phyloP scores from a whole-genome alignment of 345 rosid species.

The Passiflora organensis region DNA sequence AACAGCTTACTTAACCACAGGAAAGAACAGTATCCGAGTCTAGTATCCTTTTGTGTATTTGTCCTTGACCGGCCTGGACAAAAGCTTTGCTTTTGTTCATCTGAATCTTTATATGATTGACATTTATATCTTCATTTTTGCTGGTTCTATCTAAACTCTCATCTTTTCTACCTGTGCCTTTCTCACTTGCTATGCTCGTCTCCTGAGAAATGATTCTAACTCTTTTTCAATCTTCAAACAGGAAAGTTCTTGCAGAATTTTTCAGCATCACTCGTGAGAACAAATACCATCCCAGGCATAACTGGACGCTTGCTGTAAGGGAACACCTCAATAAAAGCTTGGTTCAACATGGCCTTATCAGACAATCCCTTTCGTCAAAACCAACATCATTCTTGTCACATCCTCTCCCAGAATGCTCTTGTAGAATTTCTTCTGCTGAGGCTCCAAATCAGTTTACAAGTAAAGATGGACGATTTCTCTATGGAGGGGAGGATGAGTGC shows the following conservation, averaged over 20 bases:
- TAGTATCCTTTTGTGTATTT: neutral
- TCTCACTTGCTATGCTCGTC: neutral
- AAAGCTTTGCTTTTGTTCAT: neutral
- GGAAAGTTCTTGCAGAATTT: constrained; percentile 58
- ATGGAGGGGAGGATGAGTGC: constrained; percentile 83
- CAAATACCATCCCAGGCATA: constrained; percentile 67
- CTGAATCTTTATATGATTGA: neutral
- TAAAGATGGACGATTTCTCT: constrained; percentile 42
- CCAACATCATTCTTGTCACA: constrained; percentile 70
- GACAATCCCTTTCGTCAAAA: constrained; percentile 64
- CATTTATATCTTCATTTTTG: neutral
- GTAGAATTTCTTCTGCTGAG: constrained; percentile 54
- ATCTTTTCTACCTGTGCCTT: neutral
- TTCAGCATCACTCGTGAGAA: constrained; percentile 55
- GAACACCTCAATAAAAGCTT: constrained; percentile 85
- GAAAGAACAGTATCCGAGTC: too few species aligned
- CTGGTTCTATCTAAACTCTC: neutral
- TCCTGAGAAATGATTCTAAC: neutral
- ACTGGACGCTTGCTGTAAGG: constrained; percentile 70
- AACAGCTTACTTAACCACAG: too few species aligned
- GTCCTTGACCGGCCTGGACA: too few species aligned
- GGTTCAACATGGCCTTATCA: constrained; percentile 61
- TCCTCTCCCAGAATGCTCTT: constrained; percentile 96
- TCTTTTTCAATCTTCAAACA: constrained; percentile 28
- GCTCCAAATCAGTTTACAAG: constrained; percentile 26